Evolutionary conservation across 345 rosid species (phyloP), one percentile per base, ranked within the genome.

Genomic region (Trapa bicornis): DNA sequence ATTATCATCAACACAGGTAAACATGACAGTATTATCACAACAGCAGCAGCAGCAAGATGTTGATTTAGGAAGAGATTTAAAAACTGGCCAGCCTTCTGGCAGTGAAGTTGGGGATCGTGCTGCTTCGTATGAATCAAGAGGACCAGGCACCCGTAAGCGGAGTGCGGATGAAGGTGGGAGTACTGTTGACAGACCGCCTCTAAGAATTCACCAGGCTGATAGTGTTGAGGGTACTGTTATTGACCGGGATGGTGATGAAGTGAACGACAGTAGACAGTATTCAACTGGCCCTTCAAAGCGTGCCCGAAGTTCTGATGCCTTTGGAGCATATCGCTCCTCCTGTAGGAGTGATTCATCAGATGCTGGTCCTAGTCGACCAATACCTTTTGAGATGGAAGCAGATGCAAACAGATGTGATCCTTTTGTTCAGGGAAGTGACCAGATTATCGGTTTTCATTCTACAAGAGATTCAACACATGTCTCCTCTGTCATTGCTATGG

Each of bases 81-180:
- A 86, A 79, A 82, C 85, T 65, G 91, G 96, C 70, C 99, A 95
- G 79, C 99, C 97, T 67, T 64, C 96, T 67, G 93, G 89, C 54
- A 95, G 99, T 73, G 99, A 95, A 86, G 93, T 91, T 67, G 99
- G 99, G 71, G 97, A 91, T 76, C 93, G 87, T 82, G 97, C 96
- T 56, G 89, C 96, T 75, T 95, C 99, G 63, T 87, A 78, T 81
- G 99, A 95, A 77, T 95, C 99, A 64, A 77, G 93, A 68, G 96
- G 96, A 47, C 99, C 97, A 50, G 88, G 93, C 77, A 84, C 93
- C 77, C 95, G 96, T 70, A 95, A 95, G 74, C 86, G 99, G 74
- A 86, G 86, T 78, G 73, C 88, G 72, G 99, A 95, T 67, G 85
- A 85, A 75, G 99, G 96, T 79, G 97, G 93, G 68, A 95, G 96